Evolutionary conservation across 805 yeast species (phyloP).

Genomic region (Myxozyma sirexii): DNA sequence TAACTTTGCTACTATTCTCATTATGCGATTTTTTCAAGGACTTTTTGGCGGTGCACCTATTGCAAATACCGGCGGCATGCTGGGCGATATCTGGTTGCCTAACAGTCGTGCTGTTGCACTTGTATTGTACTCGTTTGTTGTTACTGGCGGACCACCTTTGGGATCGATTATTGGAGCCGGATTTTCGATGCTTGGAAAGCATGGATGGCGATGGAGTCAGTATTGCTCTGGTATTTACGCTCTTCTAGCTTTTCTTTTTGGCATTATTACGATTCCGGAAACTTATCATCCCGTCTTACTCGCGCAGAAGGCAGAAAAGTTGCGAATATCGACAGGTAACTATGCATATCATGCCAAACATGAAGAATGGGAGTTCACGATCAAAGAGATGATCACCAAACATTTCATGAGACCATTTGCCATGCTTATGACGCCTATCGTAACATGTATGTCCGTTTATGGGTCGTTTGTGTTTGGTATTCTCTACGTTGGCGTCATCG

Average conservation of each 20-base stretch:
- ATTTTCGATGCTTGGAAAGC: constrained; percentile 47
- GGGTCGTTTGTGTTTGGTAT: constrained; percentile 51
- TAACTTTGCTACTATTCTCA: constrained; percentile 54
- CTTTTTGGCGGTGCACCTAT: constrained; percentile 63
- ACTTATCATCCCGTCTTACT: constrained; percentile 53
- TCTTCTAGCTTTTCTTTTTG: constrained; percentile 44
- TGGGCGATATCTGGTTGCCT: constrained; percentile 60
- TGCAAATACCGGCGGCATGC: constrained; percentile 60
- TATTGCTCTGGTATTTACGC: constrained; percentile 54
- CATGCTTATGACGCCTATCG: constrained; percentile 60
- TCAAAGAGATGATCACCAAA: constrained; percentile 67
- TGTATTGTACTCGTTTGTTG: constrained; percentile 54
- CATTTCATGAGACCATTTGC: constrained; percentile 80
- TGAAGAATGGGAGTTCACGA: constrained; percentile 74
- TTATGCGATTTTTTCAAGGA: constrained; percentile 62
- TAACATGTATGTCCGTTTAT: constrained; percentile 47
- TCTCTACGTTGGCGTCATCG: constrained; percentile 48
- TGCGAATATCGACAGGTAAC: constrained; percentile 80
- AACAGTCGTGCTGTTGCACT: constrained; percentile 56
- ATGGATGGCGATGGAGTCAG: constrained; percentile 62
- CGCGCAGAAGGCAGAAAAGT: constrained; percentile 61
- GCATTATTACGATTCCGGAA: constrained; percentile 44
- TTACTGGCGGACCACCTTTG: constrained; percentile 47
- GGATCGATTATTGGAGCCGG: constrained; percentile 57
- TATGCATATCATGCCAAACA: constrained; percentile 86